Base-by-base conservation (phyloP, 2,329 filamentous ascomycete species). In the Thielaviopsis euricoi region DNA sequence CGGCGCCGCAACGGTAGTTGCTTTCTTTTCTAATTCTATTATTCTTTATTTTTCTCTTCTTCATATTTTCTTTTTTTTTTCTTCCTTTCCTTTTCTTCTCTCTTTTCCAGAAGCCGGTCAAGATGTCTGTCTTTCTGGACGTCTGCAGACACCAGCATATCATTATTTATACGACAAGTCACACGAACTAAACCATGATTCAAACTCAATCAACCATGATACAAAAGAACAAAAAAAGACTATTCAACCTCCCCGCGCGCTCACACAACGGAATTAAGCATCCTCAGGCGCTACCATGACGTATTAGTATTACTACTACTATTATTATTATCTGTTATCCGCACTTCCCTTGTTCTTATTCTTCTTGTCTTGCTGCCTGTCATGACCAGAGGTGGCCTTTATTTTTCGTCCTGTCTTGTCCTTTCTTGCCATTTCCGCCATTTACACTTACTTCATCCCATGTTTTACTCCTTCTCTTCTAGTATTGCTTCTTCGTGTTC, bases 1-100 rank as follows among this genome's bases (percentile, higher is more conserved):
- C 22, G 53, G 40, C 12, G 21, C 26, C 6, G 12, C 66, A 26
- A 15, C 69, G 51, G 40, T 59, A 63, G 58, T 29, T n/a, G 2
- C 19, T 50, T 40, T 51, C 15, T 12, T 5, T 10, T 22, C n/a
- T n/a, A n/a, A n/a, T n/a, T n/a, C n/a, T n/a, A n/a, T n/a, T n/a
- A n/a, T n/a, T 12, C 5, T 50, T 21, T 51, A 5, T 22, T 12
- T 6, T 51, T 22, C 15, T 5, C n/a, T 51, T 49, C 21, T 49
- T 49, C 46, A 10, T 33, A 6, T 33, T 33, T 10, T 33, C 29
- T 4, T 48, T 33, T 10, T 33, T 33, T 10, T 33, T 10, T 4
- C 9, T 26, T 26, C 25, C 4, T 9, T 9, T 13, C 33, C 12
- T 29, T 19, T n/a, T 4, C 7, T 23, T 15, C 10, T 43, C 37